Evolutionary conservation across 1,139 yeast species (phyloP).

Genomic region (Eremothecium cymbalariae): DNA sequence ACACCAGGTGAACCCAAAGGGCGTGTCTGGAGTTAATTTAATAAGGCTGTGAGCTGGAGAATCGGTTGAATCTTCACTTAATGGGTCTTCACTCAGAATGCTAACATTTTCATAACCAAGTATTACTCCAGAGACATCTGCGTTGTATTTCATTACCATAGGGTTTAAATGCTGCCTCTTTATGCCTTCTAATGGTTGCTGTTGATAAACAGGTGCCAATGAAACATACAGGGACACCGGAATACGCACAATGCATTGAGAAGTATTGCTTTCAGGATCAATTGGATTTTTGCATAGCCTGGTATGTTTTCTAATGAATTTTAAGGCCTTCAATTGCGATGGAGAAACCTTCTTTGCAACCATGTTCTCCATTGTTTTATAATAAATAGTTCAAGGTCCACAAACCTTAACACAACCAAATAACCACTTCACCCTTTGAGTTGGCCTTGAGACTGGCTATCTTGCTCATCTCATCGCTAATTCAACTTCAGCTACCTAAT

Average conservation of each 20-base stretch:
- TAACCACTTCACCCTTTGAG: no score
- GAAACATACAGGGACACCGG: slow-evolving; percentile 68
- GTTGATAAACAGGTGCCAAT: slow-evolving; percentile 70
- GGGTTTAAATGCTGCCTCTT: slow-evolving; percentile 85
- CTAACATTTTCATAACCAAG: slow-evolving; percentile 64
- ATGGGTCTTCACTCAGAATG: slow-evolving; percentile 36
- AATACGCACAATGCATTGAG: slow-evolving; percentile 34
- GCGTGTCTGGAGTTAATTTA: slow-evolving; percentile 69
- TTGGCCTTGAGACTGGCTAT: not conserved
- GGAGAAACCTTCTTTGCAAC: slow-evolving; percentile 20
- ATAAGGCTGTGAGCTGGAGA: slow-evolving; percentile 42
- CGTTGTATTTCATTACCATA: slow-evolving; percentile 71
- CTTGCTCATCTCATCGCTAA: slow-evolving; percentile 2
- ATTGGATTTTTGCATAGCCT: slow-evolving; percentile 25
- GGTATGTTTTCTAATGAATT: slow-evolving; percentile 27
- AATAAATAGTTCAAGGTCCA: no score
- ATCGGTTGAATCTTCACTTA: slow-evolving; percentile 13
- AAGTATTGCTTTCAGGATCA: slow-evolving; percentile 23
- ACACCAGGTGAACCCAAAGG: slow-evolving; percentile 84
- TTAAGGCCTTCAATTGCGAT: slow-evolving; percentile 16
- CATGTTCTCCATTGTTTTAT: slow-evolving; percentile 13
- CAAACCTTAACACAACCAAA: no score
- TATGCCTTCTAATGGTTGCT: slow-evolving; percentile 67
- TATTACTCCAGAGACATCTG: slow-evolving; percentile 72
- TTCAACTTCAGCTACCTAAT: not conserved